Evolutionary conservation across 768 basidiomycete species (phyloP), one percentile per base, ranked within the genome.

Genomic region (Leccinum aurantiacum): DNA sequence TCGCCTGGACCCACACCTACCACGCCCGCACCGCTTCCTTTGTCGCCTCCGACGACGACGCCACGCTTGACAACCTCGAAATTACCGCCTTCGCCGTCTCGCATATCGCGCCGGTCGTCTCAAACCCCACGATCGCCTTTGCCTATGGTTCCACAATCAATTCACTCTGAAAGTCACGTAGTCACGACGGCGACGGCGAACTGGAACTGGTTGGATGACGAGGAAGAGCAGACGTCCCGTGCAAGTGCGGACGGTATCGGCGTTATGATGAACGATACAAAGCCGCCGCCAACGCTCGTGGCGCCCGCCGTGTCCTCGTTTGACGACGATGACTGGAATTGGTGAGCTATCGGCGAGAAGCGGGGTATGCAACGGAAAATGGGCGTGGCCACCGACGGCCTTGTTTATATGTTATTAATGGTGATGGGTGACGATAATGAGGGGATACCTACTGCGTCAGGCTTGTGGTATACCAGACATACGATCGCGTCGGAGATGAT

Each of bases 241-340:
- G 4, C 56, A 65, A n/a, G 46, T 47, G 63, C 51, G 49, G 56
- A 63, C 48, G 38, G 51, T 56, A 65, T 64, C 8, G 38, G 53
- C 56, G 65, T 66, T 10, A 58, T 74, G 61, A 56, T 75, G 53
- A 65, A 72, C 5, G 73, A 79, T 24, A 66, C 79, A 56, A 64
- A 72, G 24, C 64, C 1, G 10, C 59, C 17, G 22, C 14, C 22
- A n/a, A 44, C 4, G n/a, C 4, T 4, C n/a, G 2, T 44, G 9
- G 4, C 38, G 3, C 7, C 38, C 7, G 37, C 10, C 51, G 48
- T 63, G 27, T 59, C 67, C 38, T 65, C 65, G 0, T 66, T 68
- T 11, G 76, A 78, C 51, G 80, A 82, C 46, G 83, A 82, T 37
- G 82, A 82, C 52, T 87, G 84, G 85, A 86, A 86, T 65, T 87